These are phyloP conservation scores for Pseudognaphalium luteoalbum DNA, from an alignment of 129 eudicot species.

Conservation along the genomic window DNA sequence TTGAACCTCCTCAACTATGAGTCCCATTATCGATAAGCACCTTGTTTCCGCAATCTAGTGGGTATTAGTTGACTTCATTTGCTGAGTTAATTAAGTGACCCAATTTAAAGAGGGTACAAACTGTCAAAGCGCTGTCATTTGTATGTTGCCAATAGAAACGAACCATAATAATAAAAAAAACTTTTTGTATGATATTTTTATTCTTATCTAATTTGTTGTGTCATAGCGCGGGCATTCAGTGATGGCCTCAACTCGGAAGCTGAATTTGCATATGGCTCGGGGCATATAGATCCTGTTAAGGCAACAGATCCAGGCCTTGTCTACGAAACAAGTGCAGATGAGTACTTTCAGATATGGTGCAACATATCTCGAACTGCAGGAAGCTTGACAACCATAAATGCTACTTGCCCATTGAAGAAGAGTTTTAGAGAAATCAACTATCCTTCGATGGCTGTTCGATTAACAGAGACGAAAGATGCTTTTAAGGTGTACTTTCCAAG, in stretches of 20 bases:
- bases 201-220: too few species aligned
- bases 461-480: neutral
- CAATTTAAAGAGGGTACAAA: too few species aligned
- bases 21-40: neutral
- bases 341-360: neutral
- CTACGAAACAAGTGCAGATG: constrained; percentile 27
- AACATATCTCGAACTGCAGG: neutral
- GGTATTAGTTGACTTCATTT: too few species aligned
- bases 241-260: constrained; percentile 24
- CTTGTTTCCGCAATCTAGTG: too few species aligned
- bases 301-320: constrained; percentile 49
- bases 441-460: neutral
- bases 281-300: constrained; percentile 46
- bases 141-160: too few species aligned
- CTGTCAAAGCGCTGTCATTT: too few species aligned
- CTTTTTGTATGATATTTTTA: too few species aligned
- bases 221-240: constrained; percentile 36
- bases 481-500: neutral
- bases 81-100: too few species aligned
- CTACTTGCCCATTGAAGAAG: neutral
- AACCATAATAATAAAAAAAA: too few species aligned
- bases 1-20: neutral
- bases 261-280: constrained; percentile 51
- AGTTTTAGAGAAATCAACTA: neutral
- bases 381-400: neutral